These are phyloP conservation scores for Artomyces pyxidatus DNA, from an alignment of 768 basidiomycete genomes.

Conservation along the genomic window DNA sequence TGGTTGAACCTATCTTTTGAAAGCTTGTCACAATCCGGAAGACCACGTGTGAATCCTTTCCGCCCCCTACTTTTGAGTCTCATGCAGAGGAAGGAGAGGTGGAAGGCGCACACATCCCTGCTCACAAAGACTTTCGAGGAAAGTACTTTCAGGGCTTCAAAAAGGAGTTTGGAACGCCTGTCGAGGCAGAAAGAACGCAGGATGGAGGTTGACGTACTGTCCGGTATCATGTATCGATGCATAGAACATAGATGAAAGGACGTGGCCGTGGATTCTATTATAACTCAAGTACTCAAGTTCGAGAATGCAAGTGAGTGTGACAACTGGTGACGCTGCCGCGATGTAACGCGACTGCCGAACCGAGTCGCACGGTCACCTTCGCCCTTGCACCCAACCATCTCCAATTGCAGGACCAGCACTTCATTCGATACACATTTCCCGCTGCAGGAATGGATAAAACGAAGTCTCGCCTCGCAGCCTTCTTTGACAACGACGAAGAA, in stretches of 20 bases:
- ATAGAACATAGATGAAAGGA: too few relatives aligned
- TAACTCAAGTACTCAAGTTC: too few relatives aligned
- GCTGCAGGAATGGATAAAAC: constrained; percentile 63
- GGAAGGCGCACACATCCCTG: constrained; percentile 46
- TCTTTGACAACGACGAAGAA: constrained; percentile 82
- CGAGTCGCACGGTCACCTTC: too few relatives aligned
- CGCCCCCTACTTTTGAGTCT: constrained; percentile 48
- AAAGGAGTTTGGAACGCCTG: constrained; percentile 21
- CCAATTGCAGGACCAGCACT: too few relatives aligned
- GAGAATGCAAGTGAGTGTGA: too few relatives aligned
- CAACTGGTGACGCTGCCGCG: too few relatives aligned
- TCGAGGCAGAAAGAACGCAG: not conserved
- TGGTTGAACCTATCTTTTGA: not conserved
- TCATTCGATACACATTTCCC: too few relatives aligned
- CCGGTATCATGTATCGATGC: too few relatives aligned
- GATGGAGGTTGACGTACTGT: not conserved
- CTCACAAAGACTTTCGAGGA: constrained; percentile 82
- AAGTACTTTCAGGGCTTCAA: constrained; percentile 85
- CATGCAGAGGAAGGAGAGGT: not conserved
- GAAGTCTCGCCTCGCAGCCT: constrained; percentile 60
- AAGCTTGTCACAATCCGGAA: constrained; percentile 92
- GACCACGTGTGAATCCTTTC: constrained; percentile 33
- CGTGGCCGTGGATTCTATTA: too few relatives aligned
- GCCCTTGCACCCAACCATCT: too few relatives aligned
- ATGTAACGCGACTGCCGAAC: too few relatives aligned